These are phyloP conservation scores for Phytopythium vexans DNA, from an alignment of 352 stramenopile genomes.

Conservation along the genomic window DNA sequence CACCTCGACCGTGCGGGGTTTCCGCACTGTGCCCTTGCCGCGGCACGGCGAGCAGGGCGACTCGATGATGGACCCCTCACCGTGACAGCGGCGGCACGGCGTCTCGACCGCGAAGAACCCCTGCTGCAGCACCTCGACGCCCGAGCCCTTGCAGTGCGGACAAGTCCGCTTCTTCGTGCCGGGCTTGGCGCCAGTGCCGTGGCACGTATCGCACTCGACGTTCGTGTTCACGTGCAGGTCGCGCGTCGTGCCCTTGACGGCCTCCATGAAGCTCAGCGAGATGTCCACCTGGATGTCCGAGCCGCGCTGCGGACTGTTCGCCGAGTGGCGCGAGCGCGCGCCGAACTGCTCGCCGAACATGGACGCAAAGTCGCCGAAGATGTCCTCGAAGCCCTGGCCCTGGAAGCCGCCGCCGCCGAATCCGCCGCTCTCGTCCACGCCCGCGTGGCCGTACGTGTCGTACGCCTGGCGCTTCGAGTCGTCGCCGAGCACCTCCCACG, in stretches of 20 bases:
- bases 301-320: slow-evolving; percentile 83
- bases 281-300: slow-evolving; percentile 94
- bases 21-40: slow-evolving; percentile 82
- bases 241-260: slow-evolving; percentile 89
- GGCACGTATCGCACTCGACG: slow-evolving; percentile 74
- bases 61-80: slow-evolving; percentile 81
- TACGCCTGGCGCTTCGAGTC: slow-evolving; percentile 93
- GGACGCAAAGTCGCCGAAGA: slow-evolving; percentile 80
- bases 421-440: slow-evolving; percentile 89
- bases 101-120: slow-evolving; percentile 89
- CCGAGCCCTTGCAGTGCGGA: slow-evolving; percentile 74
- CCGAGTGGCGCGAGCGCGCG: slow-evolving; percentile 55
- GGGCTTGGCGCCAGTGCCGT: slow-evolving; percentile 79
- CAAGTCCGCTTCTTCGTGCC: slow-evolving; percentile 83
- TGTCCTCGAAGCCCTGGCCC: slow-evolving; percentile 84
- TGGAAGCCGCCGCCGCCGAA: slow-evolving; percentile 66
- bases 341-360: slow-evolving; percentile 84
- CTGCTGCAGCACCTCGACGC: slow-evolving; percentile 85
- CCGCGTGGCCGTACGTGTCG: slow-evolving; percentile 94
- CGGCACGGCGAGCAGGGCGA: slow-evolving; percentile 77
- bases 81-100: slow-evolving; percentile 78
- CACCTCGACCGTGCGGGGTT: slow-evolving; percentile 91
- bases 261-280: slow-evolving; percentile 93
- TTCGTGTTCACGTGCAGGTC: slow-evolving; percentile 84
- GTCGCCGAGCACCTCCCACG: slow-evolving; percentile 92